Evolutionary conservation across 2,329 filamentous ascomycete genomes (phyloP), one percentile per base, ranked within the genome.

Genomic region (Lasiodiplodia theobromae): DNA sequence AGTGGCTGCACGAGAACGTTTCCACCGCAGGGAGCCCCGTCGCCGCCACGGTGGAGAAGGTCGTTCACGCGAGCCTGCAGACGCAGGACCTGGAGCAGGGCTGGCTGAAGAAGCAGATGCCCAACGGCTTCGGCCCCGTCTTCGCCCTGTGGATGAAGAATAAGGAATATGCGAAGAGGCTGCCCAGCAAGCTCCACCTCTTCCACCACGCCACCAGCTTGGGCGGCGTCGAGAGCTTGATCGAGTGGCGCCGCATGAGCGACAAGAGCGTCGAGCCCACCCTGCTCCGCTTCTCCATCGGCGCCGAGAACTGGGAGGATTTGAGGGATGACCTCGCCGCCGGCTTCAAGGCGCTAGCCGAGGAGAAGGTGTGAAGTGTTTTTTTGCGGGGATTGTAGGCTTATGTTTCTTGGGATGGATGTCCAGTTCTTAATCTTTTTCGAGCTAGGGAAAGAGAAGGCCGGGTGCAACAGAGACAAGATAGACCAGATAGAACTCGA

Each of bases 151-250:
- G 86, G 69, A 86, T 92, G 82, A 87, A 87, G 74, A 82, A 86
- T 2, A 83, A 86, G 70, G 81, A 83, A 0, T 76, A 86, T 64
- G 94, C 96, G 3, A 87, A 85, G 72, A 79, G 83, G 37, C 80
- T 99, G 71, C 96, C 96, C 3, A 92, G 90, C 75, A 92, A 92
- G 79, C 81, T 98, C 77, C 77, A 84, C 2, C 86, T 97, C 54
- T 98, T 98, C 83, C 93, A 97, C 74, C 96, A 99, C 80, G 96
- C 96, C 6, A 99, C 96, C 2, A 96, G 92, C 78, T 81, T 98
- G 34, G 96, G 96, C 2, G 95, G 96, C 4, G 93, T 98, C 11
- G 96, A 98, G 86, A 96, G 93, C 76, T 81, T 98, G 83, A 94
- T 99, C 73, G 96, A 99, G 86, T 99, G 96, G 96, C 86, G 96